These are phyloP conservation scores for Phylloporus sp. DNA, from an alignment of 768 basidiomycete species.

Conservation along the genomic window DNA sequence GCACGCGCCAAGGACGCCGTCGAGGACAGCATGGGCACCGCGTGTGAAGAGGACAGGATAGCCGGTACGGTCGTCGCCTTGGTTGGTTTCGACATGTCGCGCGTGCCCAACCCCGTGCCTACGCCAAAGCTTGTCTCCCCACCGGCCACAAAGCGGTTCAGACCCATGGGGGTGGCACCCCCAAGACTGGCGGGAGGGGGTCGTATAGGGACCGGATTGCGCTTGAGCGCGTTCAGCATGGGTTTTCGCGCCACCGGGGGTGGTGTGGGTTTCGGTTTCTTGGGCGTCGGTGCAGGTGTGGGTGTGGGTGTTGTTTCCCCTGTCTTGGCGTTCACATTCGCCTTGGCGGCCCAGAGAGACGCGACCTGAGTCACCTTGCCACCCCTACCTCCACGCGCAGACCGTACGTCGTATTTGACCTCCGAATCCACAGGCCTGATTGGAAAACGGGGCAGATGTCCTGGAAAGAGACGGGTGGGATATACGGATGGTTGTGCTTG, in stretches of 20 bases:
- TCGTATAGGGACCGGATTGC: constrained; percentile 6
- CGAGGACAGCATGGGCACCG: constrained; percentile 67
- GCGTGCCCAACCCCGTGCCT: constrained; percentile 12
- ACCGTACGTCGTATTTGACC: constrained; percentile 68
- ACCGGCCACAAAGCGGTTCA: background rate
- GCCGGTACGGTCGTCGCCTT: constrained; percentile 71
- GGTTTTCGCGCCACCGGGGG: constrained; percentile 12
- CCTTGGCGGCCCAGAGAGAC: constrained; percentile 68
- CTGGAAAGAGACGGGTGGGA: constrained; percentile 13
- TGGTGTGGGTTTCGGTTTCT: constrained; percentile 4
- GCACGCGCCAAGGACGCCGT: constrained; percentile 72
- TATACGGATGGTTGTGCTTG: background rate
- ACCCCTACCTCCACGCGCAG: constrained; percentile 73
- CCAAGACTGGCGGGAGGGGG: background rate
- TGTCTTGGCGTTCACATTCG: constrained; percentile 8
- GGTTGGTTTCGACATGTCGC: constrained; percentile 33
- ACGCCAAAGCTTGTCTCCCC: background rate
- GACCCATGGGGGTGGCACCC: background rate
- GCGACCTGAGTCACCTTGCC: constrained; percentile 72
- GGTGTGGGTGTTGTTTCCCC: constrained; percentile 5
- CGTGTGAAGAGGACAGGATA: constrained; percentile 66
- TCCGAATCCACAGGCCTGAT: constrained; percentile 42
- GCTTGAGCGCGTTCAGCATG: constrained; percentile 7
- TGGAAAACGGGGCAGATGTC: constrained; percentile 33
- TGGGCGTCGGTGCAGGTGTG: background rate